A percentile compares a stretch with the other conserved stretches of the same genome.
These are phyloP conservation scores for Leucosporidium yakuticum DNA, from an alignment of 768 basidiomycete species.

Conservation along the genomic window DNA sequence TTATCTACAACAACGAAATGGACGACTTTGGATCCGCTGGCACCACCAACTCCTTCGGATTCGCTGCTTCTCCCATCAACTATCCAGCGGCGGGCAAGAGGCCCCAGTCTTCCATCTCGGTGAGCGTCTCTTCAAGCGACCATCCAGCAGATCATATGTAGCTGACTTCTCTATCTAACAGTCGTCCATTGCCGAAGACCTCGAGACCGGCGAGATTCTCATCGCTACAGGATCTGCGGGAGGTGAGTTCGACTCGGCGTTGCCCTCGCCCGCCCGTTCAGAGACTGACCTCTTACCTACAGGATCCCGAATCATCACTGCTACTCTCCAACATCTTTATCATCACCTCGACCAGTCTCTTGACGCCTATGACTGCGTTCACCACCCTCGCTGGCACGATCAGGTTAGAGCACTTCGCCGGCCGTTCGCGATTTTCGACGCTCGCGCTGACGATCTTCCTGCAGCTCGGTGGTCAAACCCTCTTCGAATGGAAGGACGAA, in stretches of 20 bases:
- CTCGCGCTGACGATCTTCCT: too few species aligned
- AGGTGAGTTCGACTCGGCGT: slow-evolving; percentile 31
- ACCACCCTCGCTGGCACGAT: slow-evolving; percentile 40
- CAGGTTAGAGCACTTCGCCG: slow-evolving; percentile 23
- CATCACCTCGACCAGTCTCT: slow-evolving; percentile 45
- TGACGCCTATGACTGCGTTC: slow-evolving; percentile 9
- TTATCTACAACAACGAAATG: slow-evolving; percentile 41
- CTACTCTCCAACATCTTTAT: slow-evolving; percentile 45
- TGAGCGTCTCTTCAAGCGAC: not conserved
- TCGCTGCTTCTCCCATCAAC: slow-evolving; percentile 45
- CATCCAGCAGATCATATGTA: slow-evolving; percentile 34
- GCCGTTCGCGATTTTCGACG: too few species aligned
- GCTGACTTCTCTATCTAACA: not conserved
- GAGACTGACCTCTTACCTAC: not conserved
- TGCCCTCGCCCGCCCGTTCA: not conserved
- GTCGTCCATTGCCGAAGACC: slow-evolving; percentile 46
- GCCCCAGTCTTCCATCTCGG: slow-evolving; percentile 41
- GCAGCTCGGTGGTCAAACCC: slow-evolving; percentile 26
- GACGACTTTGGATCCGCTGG: slow-evolving; percentile 41
- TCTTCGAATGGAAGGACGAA: slow-evolving; percentile 30
- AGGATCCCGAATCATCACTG: slow-evolving; percentile 43
- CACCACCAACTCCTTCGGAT: slow-evolving; percentile 39
- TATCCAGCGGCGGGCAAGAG: slow-evolving; percentile 45
- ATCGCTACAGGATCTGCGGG: slow-evolving; percentile 47
- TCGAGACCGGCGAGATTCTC: slow-evolving; percentile 42